Base-by-base conservation (phyloP, 23 red algal genomes). In the Pyropia yezoensis region DNA sequence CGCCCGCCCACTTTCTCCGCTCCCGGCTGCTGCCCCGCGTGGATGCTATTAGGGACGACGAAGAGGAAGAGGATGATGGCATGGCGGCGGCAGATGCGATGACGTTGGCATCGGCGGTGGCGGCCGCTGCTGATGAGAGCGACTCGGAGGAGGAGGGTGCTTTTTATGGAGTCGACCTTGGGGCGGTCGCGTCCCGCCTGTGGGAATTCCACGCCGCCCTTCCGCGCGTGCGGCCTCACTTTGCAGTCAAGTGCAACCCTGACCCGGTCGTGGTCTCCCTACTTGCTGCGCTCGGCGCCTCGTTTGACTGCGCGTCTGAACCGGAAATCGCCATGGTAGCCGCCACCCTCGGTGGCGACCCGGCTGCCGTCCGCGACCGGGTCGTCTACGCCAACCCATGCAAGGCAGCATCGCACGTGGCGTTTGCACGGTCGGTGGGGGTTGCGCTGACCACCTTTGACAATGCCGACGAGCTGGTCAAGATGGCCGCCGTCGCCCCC, bases 181-280 rank as follows among this genome's bases (percentile, higher is more conserved):
- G 61, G 29, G 57, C 61, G 16, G 82, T 96, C 19, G 59, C 67
- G 21, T 54, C 30, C 25, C 83, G 79, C 27, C 57, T 76, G 66
- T 62, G 52, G 59, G 26, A 83, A 33, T 96, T 96, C 50, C 57
- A 20, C 20, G 57, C 74, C 14, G 39, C 65, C 16, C 57, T 96
- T 27, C 82, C 90, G 3, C 65, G 73, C 3, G 71, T 96, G 7
- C 57, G 39, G 3, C 90, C 83, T 5, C 71, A 88, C 68, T 96
- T 73, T 54, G 90, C 90, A 0, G 77, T 96, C n/a, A 96, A 96
- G 67, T 96, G 90, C 71, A 88, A 88, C 52, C 83, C 90, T 1
- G 90, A 96, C 69, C 54, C 69, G 6, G 24, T 58, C 23, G 62
- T 96, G 9, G 52, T 88, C 32, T 53, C 49, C 26, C 63, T 88